These are phyloP conservation scores for Tulasnella sp. DNA, from an alignment of 768 basidiomycete genomes.

Conservation along the genomic window DNA sequence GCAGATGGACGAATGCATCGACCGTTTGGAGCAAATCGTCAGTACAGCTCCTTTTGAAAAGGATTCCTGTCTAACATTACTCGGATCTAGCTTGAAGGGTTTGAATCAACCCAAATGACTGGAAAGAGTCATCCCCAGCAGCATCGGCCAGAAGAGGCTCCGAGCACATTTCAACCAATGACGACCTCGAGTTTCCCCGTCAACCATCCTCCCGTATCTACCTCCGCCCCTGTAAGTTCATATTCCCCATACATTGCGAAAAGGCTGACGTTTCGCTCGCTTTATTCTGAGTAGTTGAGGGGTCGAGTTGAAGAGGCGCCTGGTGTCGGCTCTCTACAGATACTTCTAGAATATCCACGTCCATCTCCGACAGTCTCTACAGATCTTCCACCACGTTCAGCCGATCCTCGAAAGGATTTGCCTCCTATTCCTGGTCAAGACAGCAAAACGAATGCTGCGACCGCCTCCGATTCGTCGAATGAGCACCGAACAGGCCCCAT, in stretches of 20 bases:
- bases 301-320: too few species aligned
- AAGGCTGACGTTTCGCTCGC: background rate
- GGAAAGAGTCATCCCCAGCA: background rate
- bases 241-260: background rate
- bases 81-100: background rate
- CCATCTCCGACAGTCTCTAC: too few species aligned
- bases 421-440: background rate
- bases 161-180: background rate
- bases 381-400: background rate
- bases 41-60: background rate
- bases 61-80: background rate
- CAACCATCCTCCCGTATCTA: background rate
- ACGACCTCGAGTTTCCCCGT: background rate
- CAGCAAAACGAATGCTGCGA: background rate
- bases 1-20: background rate
- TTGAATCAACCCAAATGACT: background rate
- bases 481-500: background rate
- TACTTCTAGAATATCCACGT: too few species aligned
- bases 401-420: background rate
- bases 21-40: background rate
- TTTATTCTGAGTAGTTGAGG: too few species aligned
- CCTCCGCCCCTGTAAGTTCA: background rate
- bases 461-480: background rate
- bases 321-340: too few species aligned
- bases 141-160: background rate